Conservation (phyloP, 2,329 filamentous ascomycete species). For the Arachnopeziza araneosa region DNA sequence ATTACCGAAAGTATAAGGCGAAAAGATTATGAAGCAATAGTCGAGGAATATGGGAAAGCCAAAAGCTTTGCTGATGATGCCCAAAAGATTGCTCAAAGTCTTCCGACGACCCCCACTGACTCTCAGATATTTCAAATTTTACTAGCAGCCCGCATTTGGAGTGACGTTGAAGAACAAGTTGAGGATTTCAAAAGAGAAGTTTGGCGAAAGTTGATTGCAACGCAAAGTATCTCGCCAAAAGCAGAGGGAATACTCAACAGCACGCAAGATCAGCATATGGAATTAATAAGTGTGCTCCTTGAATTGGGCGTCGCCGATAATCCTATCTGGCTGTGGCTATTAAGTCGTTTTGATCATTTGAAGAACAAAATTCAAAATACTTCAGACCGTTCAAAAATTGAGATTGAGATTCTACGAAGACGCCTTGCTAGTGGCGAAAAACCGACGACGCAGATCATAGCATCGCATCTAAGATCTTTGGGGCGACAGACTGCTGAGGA, state of each 20-base stretch:
- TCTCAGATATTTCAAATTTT: slow-evolving; percentile 80
- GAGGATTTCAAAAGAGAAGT: slow-evolving; percentile 82
- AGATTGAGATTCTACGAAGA: slow-evolving; percentile 85
- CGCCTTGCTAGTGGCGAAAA: slow-evolving; percentile 70
- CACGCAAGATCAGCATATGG: slow-evolving; percentile 79
- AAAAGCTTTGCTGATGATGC: slow-evolving; percentile 76
- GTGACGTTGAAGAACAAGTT: slow-evolving; percentile 84
- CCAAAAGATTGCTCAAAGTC: slow-evolving; percentile 56
- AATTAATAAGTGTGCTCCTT: slow-evolving; percentile 81
- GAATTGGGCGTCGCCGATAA: slow-evolving; percentile 94
- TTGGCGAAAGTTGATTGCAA: slow-evolving; percentile 73
- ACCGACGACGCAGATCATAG: slow-evolving; percentile 62
- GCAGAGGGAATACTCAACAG: slow-evolving; percentile 12
- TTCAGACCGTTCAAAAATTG: slow-evolving; percentile 81
- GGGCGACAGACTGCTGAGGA: slow-evolving; percentile 60
- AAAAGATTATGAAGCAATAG: slow-evolving; percentile 81
- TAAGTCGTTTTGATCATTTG: slow-evolving; percentile 82
- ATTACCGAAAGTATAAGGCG: slow-evolving; percentile 83
- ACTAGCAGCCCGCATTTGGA: slow-evolving; percentile 89
- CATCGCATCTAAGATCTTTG: slow-evolving; percentile 70
- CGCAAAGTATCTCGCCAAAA: slow-evolving; percentile 47
- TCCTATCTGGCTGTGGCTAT: slow-evolving; percentile 92
- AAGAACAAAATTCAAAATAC: slow-evolving; percentile 77
- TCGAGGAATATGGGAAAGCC: slow-evolving; percentile 83
- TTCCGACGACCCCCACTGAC: slow-evolving; percentile 61